Evolutionary conservation across 331 rosid species (phyloP), one percentile per base, ranked within the genome.

Genomic region (Telfairia occidentalis): DNA sequence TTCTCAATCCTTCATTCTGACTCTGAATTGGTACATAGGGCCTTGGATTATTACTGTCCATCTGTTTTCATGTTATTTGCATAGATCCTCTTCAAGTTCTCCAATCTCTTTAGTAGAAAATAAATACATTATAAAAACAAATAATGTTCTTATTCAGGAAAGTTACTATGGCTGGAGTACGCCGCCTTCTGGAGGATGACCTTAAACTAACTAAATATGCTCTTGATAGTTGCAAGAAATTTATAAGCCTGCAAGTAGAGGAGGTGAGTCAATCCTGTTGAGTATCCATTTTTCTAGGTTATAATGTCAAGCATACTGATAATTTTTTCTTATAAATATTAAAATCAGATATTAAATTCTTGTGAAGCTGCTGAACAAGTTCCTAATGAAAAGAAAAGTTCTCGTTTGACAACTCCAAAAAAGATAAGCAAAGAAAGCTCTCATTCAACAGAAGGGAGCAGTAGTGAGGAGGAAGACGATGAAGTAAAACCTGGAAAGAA

Each of bases 111-210:
- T 15, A 3, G 26, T 15, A 18, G 40, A 13, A 34, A 52, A 58
- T 26, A 38, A 38, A 38, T 74, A 55, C 37, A 19, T 53, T n/a
- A 16, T 54, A 7, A 24, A 73, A 21, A 10, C 5, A 26, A 42
- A 9, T 38, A 8, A 32, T 6, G 54, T 21, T 13, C 28, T 46
- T 79, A 30, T 81, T 57, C 90, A 95, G 98, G 74, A 80, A 83
- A 70, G 75, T 91, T 72, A 91, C 98, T 9, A 78, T 89, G 90
- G 90, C 85, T 70, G 90, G 86, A 78, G 89, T 92, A 75, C 98
- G 97, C 43, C 88, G 98, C 55, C 84, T 90, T 54, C 78, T 92
- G 84, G 98, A 92, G 86, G 82, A 79, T 81, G 98, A 92, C 82
- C 97, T 92, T 80, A 79, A 84, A 77, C 88, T 92, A 58, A 85